A percentile compares a stretch with the other conserved stretches of the same genome.
These are phyloP conservation scores for Syzygium aqueum DNA, from an alignment of 345 rosid species.

Conservation along the genomic window DNA sequence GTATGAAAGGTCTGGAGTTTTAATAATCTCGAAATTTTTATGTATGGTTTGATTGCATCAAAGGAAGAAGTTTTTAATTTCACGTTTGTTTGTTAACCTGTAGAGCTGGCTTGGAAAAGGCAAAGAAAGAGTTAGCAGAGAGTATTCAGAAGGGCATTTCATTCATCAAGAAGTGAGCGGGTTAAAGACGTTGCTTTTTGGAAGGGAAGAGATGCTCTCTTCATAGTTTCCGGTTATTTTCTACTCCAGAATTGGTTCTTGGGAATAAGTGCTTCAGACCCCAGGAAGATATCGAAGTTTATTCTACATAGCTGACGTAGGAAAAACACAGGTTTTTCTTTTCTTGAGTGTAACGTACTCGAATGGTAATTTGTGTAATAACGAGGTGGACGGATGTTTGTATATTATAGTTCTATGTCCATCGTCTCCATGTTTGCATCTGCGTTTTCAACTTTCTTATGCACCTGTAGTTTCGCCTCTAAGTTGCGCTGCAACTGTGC, in stretches of 20 bases:
- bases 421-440: background rate
- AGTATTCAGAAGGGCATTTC: slow-evolving; percentile 81
- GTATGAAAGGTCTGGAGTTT: too few species aligned
- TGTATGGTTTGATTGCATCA: too few species aligned
- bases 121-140: slow-evolving; percentile 68
- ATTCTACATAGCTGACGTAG: background rate
- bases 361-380: background rate
- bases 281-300: background rate
- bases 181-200: background rate
- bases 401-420: background rate
- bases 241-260: background rate
- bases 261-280: background rate
- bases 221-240: background rate
- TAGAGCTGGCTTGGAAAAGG: slow-evolving; percentile 78
- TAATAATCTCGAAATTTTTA: too few species aligned
- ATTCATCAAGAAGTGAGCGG: slow-evolving; percentile 48
- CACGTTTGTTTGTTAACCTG: background rate
- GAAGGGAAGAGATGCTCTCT: background rate
- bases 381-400: background rate
- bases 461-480: background rate
- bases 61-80: too few species aligned
- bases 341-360: background rate
- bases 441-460: too few species aligned
- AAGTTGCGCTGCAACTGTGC: background rate
- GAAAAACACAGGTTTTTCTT: background rate